Conservation (phyloP, 2,329 filamentous ascomycete genomes). For the Hymenoscyphus scutula region DNA sequence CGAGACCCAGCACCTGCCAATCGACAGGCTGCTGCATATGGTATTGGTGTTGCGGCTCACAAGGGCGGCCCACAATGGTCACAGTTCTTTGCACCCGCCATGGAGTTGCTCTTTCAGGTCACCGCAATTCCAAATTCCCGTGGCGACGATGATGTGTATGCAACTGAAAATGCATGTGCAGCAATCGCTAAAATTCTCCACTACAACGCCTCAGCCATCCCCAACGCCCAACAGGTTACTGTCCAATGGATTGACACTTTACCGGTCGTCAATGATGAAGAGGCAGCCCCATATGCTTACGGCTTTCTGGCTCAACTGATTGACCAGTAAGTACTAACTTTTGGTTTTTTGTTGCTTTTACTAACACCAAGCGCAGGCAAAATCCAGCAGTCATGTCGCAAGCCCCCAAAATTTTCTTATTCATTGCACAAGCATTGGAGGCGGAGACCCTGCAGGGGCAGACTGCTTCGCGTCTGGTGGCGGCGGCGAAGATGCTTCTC, state of each 20-base stretch:
- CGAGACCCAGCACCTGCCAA: slow-evolving; percentile 85
- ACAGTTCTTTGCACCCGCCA: slow-evolving; percentile 75
- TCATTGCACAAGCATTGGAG: slow-evolving; percentile 84
- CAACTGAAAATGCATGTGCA: slow-evolving; percentile 95
- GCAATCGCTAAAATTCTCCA: slow-evolving; percentile 96
- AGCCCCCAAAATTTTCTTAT: slow-evolving; percentile 77
- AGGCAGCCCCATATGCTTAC: slow-evolving; percentile 95
- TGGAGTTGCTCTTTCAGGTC: slow-evolving; percentile 82
- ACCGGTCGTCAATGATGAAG: slow-evolving; percentile 91
- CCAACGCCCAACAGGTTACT: slow-evolving; percentile 72
- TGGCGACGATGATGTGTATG: slow-evolving; percentile 90
- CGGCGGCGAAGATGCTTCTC: slow-evolving; percentile 75
- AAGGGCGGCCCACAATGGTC: slow-evolving; percentile 86
- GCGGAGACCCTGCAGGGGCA: slow-evolving; percentile 85
- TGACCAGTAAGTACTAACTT: slow-evolving; percentile 71
- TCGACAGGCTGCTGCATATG: slow-evolving; percentile 92
- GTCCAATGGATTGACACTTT: slow-evolving; percentile 88
- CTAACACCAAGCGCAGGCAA: slow-evolving; percentile 59
- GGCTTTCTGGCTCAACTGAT: slow-evolving; percentile 88
- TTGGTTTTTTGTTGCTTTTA: not conserved
- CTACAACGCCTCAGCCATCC: slow-evolving; percentile 76
- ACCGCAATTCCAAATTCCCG: slow-evolving; percentile 78
- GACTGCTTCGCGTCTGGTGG: slow-evolving; percentile 73
- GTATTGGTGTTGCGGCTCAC: slow-evolving; percentile 91
- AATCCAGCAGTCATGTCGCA: slow-evolving; percentile 77